Conservation (phyloP, 129 eudicot genomes). For the Dittrichia graveolens region DNA sequence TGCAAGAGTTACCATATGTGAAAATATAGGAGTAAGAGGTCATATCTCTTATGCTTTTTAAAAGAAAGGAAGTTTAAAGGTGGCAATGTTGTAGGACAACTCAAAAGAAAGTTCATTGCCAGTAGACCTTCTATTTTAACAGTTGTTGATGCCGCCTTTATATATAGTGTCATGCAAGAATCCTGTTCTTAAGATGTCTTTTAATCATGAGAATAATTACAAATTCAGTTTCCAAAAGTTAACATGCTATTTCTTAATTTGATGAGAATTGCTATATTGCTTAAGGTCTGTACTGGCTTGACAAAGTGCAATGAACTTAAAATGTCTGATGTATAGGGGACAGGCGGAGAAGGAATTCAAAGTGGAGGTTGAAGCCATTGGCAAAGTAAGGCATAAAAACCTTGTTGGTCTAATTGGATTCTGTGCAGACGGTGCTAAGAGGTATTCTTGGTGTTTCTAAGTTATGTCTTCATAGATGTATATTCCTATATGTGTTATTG, state of each 20-base stretch:
- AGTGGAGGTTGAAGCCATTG: constrained; percentile 98
- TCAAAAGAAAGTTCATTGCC: constrained; percentile 16
- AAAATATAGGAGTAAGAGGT: too few relatives aligned
- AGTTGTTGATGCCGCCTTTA: background rate
- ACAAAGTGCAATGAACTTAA: background rate
- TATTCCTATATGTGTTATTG: background rate
- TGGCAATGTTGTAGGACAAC: constrained; percentile 16
- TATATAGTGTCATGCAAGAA: constrained; percentile 14
- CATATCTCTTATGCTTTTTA: background rate
- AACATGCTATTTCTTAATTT: background rate
- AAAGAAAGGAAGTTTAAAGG: background rate
- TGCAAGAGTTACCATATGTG: too few relatives aligned
- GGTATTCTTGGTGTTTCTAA: constrained; percentile 41
- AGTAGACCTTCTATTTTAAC: constrained; percentile 18
- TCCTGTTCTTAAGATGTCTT: constrained; percentile 18
- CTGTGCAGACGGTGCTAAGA: constrained; percentile 80
- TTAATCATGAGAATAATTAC: background rate
- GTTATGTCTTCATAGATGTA: background rate
- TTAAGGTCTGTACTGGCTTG: background rate
- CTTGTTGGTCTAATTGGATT: constrained; percentile 87
- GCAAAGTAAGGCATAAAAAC: constrained; percentile 94
- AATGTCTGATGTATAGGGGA: constrained; percentile 53
- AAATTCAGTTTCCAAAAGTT: background rate
- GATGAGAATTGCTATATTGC: background rate
- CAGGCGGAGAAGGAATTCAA: constrained; percentile 93